These are phyloP conservation scores for Mucor indicus DNA, from an alignment of 371 early-diverging fungal species.

Conservation along the genomic window DNA sequence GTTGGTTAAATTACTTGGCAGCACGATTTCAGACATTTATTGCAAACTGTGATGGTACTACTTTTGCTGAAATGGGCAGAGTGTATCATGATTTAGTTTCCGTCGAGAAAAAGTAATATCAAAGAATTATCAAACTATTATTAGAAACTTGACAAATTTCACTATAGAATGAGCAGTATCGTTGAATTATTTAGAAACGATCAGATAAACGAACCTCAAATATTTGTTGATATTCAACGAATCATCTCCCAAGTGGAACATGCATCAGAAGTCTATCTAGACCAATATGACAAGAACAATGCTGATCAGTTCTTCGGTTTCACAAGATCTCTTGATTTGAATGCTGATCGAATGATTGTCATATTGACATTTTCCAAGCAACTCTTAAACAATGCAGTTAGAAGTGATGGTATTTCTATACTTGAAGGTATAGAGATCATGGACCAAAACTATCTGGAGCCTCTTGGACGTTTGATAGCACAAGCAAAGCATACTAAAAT, in stretches of 20 bases:
- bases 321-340: conserved; percentile 57
- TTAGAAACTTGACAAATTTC: not conserved
- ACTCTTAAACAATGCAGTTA: conserved; percentile 28
- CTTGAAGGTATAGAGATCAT: conserved; percentile 52
- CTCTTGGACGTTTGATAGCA: conserved; percentile 48
- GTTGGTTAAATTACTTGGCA: conserved; percentile 66
- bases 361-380: conserved; percentile 53
- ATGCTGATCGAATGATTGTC: conserved; percentile 65
- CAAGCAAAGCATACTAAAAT: conserved; percentile 66
- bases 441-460: conserved; percentile 56
- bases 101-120: conserved; percentile 56
- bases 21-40: conserved; percentile 69
- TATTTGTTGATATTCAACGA: conserved; percentile 61
- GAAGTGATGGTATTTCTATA: conserved; percentile 27
- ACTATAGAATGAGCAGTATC: conserved; percentile 56
- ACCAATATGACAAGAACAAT: conserved; percentile 30
- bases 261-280: conserved; percentile 60
- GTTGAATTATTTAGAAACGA: conserved; percentile 74
- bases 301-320: conserved; percentile 57
- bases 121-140: not conserved
- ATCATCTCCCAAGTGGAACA: conserved; percentile 68
- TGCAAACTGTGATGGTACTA: conserved; percentile 62
- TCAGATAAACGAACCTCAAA: conserved; percentile 60
- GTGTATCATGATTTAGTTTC: conserved; percentile 70
- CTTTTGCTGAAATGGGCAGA: conserved; percentile 67